Evolutionary conservation across 192 early-diverging fungal species (phyloP).

Genomic region (Pilaira anomala): DNA sequence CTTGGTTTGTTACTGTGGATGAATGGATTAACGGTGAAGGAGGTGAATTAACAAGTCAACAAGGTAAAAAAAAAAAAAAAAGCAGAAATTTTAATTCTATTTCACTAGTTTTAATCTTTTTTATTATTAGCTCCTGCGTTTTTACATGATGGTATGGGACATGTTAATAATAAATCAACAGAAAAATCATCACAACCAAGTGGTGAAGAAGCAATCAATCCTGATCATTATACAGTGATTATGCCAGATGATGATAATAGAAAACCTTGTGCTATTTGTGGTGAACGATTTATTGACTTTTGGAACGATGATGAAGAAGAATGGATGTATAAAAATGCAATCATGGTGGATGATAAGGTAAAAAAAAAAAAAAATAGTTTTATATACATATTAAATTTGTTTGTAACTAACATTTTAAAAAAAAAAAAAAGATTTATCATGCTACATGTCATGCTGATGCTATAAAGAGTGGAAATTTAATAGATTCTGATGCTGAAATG

Average conservation of each 20-base stretch:
- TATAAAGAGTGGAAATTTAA: constrained; percentile 14
- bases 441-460: constrained; percentile 57
- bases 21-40: constrained; percentile 41
- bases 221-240: constrained; percentile 40
- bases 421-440: constrained; percentile 50
- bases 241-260: constrained; percentile 42
- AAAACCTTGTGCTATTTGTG: constrained; percentile 71
- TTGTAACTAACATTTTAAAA: background rate
- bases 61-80: constrained; percentile 12
- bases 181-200: constrained; percentile 4
- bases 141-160: constrained; percentile 20
- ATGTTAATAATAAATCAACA: constrained; percentile 4
- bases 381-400: background rate
- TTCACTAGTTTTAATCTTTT: constrained; percentile 12
- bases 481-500: constrained; percentile 9
- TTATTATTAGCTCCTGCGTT: constrained; percentile 24
- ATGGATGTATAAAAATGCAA: constrained; percentile 72
- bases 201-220: constrained; percentile 25
- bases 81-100: background rate
- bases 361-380: constrained; percentile 14
- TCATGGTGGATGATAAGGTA: constrained; percentile 56
- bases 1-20: constrained; percentile 80
- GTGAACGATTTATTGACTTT: constrained; percentile 67
- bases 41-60: constrained; percentile 32
- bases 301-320: constrained; percentile 77